A percentile compares a stretch with the other conserved stretches of the same genome.
phyloP scores from a whole-genome alignment of 179 eudicot genomes.

The Patellifolia procumbens region DNA sequence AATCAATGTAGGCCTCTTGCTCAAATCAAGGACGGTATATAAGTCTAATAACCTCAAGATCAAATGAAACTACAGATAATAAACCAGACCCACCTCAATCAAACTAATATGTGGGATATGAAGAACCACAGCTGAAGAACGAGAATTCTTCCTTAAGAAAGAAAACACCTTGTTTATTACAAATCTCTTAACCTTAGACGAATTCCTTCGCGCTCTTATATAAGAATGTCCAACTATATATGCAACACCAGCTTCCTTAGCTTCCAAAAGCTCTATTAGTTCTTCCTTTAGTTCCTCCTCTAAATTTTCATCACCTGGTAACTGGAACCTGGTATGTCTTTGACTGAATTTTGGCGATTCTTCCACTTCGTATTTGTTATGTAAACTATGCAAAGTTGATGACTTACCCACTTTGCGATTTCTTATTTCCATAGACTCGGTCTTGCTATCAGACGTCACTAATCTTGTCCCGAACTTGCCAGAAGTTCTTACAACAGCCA shows the following conservation, averaged over 20 bases:
- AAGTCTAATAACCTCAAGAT: neutral
- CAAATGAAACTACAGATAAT: slow-evolving; percentile 30
- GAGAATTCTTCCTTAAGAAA: slow-evolving; percentile 43
- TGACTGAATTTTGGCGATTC: slow-evolving; percentile 26
- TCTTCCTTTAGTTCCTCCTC: slow-evolving; percentile 42
- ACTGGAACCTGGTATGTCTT: slow-evolving; percentile 29
- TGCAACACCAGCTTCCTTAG: slow-evolving; percentile 47
- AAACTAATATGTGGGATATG: slow-evolving; percentile 52
- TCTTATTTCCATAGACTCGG: neutral
- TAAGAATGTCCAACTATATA: slow-evolving; percentile 47
- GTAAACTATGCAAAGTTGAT: slow-evolving; percentile 30
- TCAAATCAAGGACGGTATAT: too few species aligned
- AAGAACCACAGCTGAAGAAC: slow-evolving; percentile 44
- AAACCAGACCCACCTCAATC: slow-evolving; percentile 53
- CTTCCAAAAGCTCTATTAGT: slow-evolving; percentile 42
- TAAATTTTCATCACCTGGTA: slow-evolving; percentile 28
- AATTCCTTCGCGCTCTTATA: slow-evolving; percentile 42
- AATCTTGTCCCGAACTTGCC: slow-evolving; percentile 52
- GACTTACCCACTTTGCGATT: slow-evolving; percentile 32
- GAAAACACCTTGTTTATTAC: slow-evolving; percentile 40
- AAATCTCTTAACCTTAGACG: slow-evolving; percentile 40
- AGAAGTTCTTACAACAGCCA: slow-evolving; percentile 52
- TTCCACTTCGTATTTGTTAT: slow-evolving; percentile 37
- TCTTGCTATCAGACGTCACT: slow-evolving; percentile 24
- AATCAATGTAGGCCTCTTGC: too few species aligned